Evolutionary conservation across 371 early-diverging fungal species (phyloP).

Genomic region (Rhizopus sp.): DNA sequence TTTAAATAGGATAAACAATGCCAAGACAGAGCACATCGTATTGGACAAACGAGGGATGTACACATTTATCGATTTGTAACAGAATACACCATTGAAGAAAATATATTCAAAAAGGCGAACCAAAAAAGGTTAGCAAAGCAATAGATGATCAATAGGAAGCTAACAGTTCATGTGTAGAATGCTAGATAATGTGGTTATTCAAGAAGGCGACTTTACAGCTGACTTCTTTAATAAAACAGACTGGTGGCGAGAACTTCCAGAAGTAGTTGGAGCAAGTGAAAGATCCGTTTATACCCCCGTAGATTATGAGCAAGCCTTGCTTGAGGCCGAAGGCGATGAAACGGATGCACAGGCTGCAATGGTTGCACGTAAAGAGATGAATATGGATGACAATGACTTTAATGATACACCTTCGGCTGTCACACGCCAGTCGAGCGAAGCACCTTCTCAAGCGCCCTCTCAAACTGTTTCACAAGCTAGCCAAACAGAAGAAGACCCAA

Average conservation of each 20-base stretch:
- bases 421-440: slow-evolving; percentile 21
- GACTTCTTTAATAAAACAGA: slow-evolving; percentile 70
- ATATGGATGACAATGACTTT: slow-evolving; percentile 66
- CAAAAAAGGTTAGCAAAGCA: slow-evolving; percentile 66
- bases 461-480: background rate
- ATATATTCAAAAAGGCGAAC: slow-evolving; percentile 80
- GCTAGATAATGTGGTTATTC: slow-evolving; percentile 87
- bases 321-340: slow-evolving; percentile 70
- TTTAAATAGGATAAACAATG: slow-evolving; percentile 52
- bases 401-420: slow-evolving; percentile 41
- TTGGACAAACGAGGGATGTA: slow-evolving; percentile 94
- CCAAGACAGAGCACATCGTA: slow-evolving; percentile 90
- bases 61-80: slow-evolving; percentile 91
- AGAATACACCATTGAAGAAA: slow-evolving; percentile 89
- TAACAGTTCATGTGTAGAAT: slow-evolving; percentile 35
- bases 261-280: slow-evolving; percentile 42
- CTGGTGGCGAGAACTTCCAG: slow-evolving; percentile 69
- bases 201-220: slow-evolving; percentile 80
- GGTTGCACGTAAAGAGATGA: slow-evolving; percentile 67
- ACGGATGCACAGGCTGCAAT: slow-evolving; percentile 69
- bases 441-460: slow-evolving; percentile 6
- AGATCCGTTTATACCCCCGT: slow-evolving; percentile 19
- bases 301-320: slow-evolving; percentile 68
- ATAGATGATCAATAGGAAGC: background rate
- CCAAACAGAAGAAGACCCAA: background rate